Evolutionary conservation across 208 protist genomes (phyloP).

Genomic region (Acanthamoeba royreba): DNA sequence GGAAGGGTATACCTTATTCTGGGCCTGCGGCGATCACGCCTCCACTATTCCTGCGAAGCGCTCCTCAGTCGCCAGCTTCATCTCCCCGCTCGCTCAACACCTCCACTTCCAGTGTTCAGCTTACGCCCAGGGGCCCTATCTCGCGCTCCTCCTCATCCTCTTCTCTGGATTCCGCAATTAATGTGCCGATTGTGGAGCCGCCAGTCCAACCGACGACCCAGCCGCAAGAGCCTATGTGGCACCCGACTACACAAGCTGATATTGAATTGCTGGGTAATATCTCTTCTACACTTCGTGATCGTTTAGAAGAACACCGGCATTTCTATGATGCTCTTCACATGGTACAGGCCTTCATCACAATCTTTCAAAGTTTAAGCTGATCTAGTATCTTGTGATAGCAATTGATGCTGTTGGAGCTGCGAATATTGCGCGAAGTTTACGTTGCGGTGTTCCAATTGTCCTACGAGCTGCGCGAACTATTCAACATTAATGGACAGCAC

Average conservation of each 20-base stretch:
- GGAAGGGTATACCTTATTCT: neutral
- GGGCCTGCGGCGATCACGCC: neutral
- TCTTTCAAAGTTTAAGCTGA: neutral
- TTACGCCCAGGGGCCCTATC: neutral
- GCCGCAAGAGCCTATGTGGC: neutral
- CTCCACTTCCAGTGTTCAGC: neutral
- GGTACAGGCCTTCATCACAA: neutral
- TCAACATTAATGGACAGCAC: slow-evolving; percentile 26
- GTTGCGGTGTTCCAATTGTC: slow-evolving; percentile 17
- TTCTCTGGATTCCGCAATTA: neutral
- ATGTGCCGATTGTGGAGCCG: neutral
- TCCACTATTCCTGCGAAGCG: neutral
- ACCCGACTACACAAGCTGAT: neutral
- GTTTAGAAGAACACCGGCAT: neutral
- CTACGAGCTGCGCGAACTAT: slow-evolving; percentile 4
- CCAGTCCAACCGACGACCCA: neutral
- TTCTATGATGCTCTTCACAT: slow-evolving; percentile 10
- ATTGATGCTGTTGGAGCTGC: slow-evolving; percentile 6
- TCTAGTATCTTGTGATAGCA: neutral
- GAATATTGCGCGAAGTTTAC: neutral
- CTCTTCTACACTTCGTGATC: neutral
- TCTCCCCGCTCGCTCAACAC: neutral
- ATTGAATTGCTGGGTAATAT: neutral
- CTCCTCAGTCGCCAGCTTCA: neutral
- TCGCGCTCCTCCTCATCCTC: neutral